Conservation (phyloP, 208 protist species). For the Leishmania gerbilli region DNA sequence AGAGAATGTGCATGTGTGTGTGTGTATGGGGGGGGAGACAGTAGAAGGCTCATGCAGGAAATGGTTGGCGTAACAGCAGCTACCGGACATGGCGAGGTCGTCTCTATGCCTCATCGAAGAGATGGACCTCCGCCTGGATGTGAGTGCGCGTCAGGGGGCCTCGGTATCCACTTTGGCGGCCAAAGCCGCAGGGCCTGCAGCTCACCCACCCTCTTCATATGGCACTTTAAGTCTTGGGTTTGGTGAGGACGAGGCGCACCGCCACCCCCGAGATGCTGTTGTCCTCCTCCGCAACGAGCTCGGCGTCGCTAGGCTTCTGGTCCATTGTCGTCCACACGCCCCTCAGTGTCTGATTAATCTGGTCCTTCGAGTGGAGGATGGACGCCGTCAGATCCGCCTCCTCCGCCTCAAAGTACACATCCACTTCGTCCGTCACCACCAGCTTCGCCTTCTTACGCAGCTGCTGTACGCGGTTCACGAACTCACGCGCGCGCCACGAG, state of each 20-base stretch:
- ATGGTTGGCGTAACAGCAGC: too few relatives aligned
- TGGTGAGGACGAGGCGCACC: conserved; percentile 68
- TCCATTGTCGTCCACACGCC: conserved; percentile 75
- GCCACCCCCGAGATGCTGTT: conserved; percentile 79
- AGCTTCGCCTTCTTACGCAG: conserved; percentile 96
- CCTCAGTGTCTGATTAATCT: conserved; percentile 74
- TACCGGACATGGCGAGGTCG: too few relatives aligned
- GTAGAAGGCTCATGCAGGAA: background rate
- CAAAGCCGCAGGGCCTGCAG: background rate
- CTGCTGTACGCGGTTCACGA: conserved; percentile 96
- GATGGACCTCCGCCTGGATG: background rate
- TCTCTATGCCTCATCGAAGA: too few relatives aligned
- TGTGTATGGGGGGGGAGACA: background rate
- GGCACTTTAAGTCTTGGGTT: conserved; percentile 15
- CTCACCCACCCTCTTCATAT: background rate
- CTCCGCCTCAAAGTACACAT: conserved; percentile 80
- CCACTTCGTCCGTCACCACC: conserved; percentile 61
- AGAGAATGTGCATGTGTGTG: background rate
- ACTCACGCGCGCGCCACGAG: conserved; percentile 93
- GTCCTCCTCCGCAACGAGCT: conserved; percentile 80
- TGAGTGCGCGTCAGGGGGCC: background rate
- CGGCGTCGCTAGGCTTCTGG: conserved; percentile 58
- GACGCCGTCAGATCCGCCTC: conserved; percentile 76
- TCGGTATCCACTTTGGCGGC: background rate
- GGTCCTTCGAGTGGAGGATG: conserved; percentile 63